A percentile compares a stretch with the other conserved stretches of the same genome.
phyloP scores from a whole-genome alignment of 73 alveolate genomes.

The Paramecium tetraurelia region DNA sequence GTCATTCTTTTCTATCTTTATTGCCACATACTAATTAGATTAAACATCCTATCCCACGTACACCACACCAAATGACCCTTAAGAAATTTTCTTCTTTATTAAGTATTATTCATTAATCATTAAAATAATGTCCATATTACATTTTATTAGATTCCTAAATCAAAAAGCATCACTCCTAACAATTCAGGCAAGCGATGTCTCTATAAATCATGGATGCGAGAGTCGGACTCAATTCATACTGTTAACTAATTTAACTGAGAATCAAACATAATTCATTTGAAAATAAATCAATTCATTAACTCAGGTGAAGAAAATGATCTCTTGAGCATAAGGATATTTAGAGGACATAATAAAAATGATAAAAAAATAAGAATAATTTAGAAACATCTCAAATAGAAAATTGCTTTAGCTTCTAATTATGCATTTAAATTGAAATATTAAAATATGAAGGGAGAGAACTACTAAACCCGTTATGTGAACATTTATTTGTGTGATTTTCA shows the following conservation, averaged over 20 bases:
- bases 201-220: slow-evolving; percentile 96
- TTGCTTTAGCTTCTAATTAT: too few relatives aligned
- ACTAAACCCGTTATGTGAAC: too few relatives aligned
- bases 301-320: too few relatives aligned
- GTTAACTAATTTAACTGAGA: slow-evolving; percentile 56
- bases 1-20: background rate
- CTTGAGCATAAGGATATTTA: too few relatives aligned
- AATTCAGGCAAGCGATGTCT: slow-evolving; percentile 86
- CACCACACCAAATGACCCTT: slow-evolving; percentile 94
- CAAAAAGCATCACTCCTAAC: slow-evolving; percentile 61
- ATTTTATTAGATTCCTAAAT: slow-evolving; percentile 75
- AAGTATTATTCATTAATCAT: slow-evolving; percentile 56
- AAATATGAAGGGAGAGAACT: too few relatives aligned
- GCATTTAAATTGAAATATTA: too few relatives aligned
- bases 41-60: slow-evolving; percentile 69
- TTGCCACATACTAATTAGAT: slow-evolving; percentile 28
- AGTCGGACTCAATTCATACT: slow-evolving; percentile 91
- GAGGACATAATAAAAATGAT: too few relatives aligned
- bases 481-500: background rate
- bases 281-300: slow-evolving; percentile 75
- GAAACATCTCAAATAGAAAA: too few relatives aligned
- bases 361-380: too few relatives aligned
- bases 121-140: background rate
- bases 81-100: slow-evolving; percentile 74
- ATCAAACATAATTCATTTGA: slow-evolving; percentile 90